Conservation (phyloP, 257 asterid species). For the Thymus mandschuricus region DNA sequence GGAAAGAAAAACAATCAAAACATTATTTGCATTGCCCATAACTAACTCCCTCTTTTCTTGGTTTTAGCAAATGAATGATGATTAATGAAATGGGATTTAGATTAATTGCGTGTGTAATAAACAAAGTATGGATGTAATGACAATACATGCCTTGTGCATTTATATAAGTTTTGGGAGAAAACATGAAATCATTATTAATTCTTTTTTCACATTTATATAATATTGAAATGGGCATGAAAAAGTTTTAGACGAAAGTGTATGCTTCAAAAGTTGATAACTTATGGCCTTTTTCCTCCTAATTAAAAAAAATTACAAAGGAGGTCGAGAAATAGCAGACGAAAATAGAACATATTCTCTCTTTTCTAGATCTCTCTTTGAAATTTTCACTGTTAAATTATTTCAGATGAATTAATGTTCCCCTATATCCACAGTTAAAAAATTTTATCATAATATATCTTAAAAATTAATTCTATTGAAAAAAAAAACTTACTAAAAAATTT, state of each 20-base stretch:
- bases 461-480: no score
- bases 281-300: no score
- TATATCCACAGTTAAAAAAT: no score
- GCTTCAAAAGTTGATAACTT: neutral
- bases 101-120: constrained; percentile 14
- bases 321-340: no score
- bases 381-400: no score
- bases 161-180: constrained; percentile 33
- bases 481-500: no score
- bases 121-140: constrained; percentile 38
- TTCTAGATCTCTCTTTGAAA: no score
- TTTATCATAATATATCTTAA: no score
- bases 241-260: constrained; percentile 41
- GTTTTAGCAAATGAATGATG: constrained; percentile 5
- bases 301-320: no score
- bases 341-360: neutral
- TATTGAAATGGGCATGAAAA: constrained; percentile 43
- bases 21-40: constrained; percentile 36
- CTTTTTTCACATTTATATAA: no score
- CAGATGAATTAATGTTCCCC: no score
- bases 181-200: neutral
- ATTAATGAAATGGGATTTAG: neutral
- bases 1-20: constrained; percentile 17
- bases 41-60: neutral
- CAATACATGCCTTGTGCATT: constrained; percentile 33